Evolutionary conservation across 176 grass and related monocot genomes (phyloP), one percentile per base, ranked within the genome.

Genomic region (Rhynchospora tenuis): DNA sequence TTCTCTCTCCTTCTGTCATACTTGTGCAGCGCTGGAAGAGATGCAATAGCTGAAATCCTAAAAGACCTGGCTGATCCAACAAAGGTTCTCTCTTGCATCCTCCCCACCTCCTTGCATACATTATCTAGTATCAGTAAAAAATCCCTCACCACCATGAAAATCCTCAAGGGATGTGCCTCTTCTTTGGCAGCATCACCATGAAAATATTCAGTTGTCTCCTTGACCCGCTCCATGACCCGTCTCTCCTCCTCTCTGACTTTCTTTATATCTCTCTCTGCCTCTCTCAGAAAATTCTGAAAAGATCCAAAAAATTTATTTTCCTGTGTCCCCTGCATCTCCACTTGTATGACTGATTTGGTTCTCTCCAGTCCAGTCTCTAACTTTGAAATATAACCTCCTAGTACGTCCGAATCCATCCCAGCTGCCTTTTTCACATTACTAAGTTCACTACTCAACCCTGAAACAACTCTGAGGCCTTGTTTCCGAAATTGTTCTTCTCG

Each of bases 61-160:
- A 99, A 99, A 15, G 96, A 93, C 60, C 96, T 88, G 14, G 91
- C 91, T 1, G 96, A 93, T 58, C 96, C 93, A 24, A 92, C 48
- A 46, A 92, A 81, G 0, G 88, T 91, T 84, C 96, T 91, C 80
- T 95, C 96, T 64, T 95, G 93, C 85, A 99, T 89, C 79, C 89
- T 86, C 3, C 93, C 88, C 23, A 99, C 96, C 79, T 99, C 93
- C 89, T 88, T 95, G 83, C 96, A 99, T 6, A 99, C 96, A 59
- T 93, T 90, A 89, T 99, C 96, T 64, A 99, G 73, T 19, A 85
- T 86, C n/a, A 88, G 87, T 19, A 99, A 84, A 85, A 99, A 95
- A 77, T 99, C 96, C 59, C 96, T 89, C 62, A 99, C 96, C 84
- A 99, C 96, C 96, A 95, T 91, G 89, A 99, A 99, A 76, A 99